Evolutionary conservation across 371 early-diverging fungal species (phyloP).

Genomic region (Mortierella sp.): DNA sequence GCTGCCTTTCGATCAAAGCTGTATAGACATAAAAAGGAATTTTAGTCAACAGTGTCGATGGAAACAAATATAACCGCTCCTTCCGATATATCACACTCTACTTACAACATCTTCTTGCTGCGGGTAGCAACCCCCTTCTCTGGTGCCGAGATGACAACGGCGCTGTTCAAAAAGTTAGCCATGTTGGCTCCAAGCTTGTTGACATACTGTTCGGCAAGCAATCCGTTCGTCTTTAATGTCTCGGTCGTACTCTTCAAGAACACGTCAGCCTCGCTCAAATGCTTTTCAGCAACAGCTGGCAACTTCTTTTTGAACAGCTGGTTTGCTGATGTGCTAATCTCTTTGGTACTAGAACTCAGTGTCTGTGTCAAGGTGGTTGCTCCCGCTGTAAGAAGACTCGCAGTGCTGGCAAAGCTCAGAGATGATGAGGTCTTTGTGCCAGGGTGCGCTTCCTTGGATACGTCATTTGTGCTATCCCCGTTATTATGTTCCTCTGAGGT

Average conservation of each 20-base stretch:
- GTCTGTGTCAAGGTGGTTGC: constrained; percentile 40
- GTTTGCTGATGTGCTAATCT: constrained; percentile 40
- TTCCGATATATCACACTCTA: background rate
- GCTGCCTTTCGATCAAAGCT: constrained; percentile 56
- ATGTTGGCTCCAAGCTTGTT: constrained; percentile 51
- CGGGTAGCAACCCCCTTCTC: constrained; percentile 28
- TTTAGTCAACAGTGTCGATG: background rate
- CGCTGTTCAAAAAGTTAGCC: constrained; percentile 54
- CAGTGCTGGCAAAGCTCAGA: constrained; percentile 44
- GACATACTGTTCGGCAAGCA: constrained; percentile 56
- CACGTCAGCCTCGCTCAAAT: constrained; percentile 44
- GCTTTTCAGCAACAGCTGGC: constrained; percentile 49
- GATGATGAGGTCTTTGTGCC: background rate
- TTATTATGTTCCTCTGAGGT: background rate
- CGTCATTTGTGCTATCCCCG: background rate
- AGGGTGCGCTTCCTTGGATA: background rate
- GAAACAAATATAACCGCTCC: too few species aligned
- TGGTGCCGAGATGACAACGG: constrained; percentile 48
- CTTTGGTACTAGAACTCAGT: constrained; percentile 43
- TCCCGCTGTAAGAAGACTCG: constrained; percentile 42
- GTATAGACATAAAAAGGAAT: background rate
- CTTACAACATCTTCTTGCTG: constrained; percentile 53
- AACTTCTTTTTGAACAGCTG: constrained; percentile 51
- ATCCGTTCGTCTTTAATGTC: constrained; percentile 43
- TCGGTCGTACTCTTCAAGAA: constrained; percentile 54